Evolutionary conservation across 2,329 filamentous ascomycete species (phyloP).

Genomic region (Pseudopyrenochaeta lycopersici): DNA sequence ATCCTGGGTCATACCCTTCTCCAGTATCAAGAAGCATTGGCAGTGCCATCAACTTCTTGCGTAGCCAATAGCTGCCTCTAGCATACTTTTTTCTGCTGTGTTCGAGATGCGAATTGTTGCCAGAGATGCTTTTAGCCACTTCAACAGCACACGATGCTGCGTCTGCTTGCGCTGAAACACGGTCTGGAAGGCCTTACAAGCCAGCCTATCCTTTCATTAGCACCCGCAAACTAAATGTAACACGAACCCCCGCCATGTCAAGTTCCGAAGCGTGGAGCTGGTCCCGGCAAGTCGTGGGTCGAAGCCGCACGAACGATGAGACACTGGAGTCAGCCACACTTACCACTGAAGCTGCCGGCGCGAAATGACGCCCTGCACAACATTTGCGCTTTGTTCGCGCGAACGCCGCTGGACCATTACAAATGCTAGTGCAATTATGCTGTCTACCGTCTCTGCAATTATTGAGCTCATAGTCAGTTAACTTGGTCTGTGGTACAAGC

Average conservation of each 20-base stretch:
- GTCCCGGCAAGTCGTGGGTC: constrained; percentile 16
- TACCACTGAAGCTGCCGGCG: constrained; percentile 70
- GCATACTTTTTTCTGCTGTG: constrained; percentile 38
- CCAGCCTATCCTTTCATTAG: constrained; percentile 63
- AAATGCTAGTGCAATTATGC: constrained; percentile 71
- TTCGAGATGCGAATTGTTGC: constrained; percentile 34
- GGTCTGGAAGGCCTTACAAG: constrained; percentile 72
- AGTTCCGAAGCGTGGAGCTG: constrained; percentile 20
- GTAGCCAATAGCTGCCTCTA: constrained; percentile 34
- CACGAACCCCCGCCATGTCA: constrained; percentile 30
- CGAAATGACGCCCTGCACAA: constrained; percentile 60
- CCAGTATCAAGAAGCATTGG: not conserved
- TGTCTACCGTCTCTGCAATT: constrained; percentile 68
- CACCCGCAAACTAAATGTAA: constrained; percentile 9
- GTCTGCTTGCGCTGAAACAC: constrained; percentile 78
- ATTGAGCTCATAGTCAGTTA: constrained; percentile 24
- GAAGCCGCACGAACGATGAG: constrained; percentile 29
- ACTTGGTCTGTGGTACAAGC: constrained; percentile 15
- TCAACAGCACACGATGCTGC: constrained; percentile 69
- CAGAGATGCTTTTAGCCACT: constrained; percentile 67
- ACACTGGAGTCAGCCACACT: constrained; percentile 50
- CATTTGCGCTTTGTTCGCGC: constrained; percentile 41
- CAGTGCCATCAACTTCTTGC: constrained; percentile 3
- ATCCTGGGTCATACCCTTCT: not conserved
- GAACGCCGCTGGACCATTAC: constrained; percentile 68